Evolutionary conservation across 352 stramenopile genomes (phyloP).

Genomic region (Globisporangium radiosum): DNA sequence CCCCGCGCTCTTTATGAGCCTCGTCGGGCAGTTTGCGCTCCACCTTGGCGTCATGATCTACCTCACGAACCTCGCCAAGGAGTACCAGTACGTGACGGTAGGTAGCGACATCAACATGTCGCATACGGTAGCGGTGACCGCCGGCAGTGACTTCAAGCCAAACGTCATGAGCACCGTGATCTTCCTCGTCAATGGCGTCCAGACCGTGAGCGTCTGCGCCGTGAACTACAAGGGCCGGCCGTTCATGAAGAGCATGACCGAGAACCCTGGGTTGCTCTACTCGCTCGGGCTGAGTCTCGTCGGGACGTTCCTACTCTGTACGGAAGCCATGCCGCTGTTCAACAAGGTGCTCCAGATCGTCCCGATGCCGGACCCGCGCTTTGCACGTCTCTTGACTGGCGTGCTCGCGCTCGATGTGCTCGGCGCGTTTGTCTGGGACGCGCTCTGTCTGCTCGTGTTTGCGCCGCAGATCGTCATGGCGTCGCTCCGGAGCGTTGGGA

Average conservation of each 20-base stretch:
- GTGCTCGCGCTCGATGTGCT: slow-evolving; percentile 81
- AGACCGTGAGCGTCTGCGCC: slow-evolving; percentile 96
- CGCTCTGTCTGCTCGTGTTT: slow-evolving; percentile 80
- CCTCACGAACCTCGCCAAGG: slow-evolving; percentile 87
- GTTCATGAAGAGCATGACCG: slow-evolving; percentile 97
- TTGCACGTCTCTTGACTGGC: slow-evolving; percentile 73
- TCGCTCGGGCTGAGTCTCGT: slow-evolving; percentile 83
- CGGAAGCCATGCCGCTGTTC: slow-evolving; percentile 86
- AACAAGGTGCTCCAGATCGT: slow-evolving; percentile 92
- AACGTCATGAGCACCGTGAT: slow-evolving; percentile 98
- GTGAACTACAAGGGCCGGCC: slow-evolving; percentile 98
- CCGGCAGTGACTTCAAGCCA: slow-evolving; percentile 88
- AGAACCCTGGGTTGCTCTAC: slow-evolving; percentile 96
- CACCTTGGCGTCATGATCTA: slow-evolving; percentile 94
- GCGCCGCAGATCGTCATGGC: slow-evolving; percentile 84
- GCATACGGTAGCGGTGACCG: too few relatives aligned
- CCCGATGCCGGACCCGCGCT: slow-evolving; percentile 84
- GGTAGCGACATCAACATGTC: too few relatives aligned
- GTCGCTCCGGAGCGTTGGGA: slow-evolving; percentile 62
- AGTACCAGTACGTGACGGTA: slow-evolving; percentile 31
- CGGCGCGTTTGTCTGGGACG: slow-evolving; percentile 82
- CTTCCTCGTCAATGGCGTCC: slow-evolving; percentile 95
- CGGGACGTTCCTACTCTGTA: slow-evolving; percentile 90
- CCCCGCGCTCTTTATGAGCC: slow-evolving; percentile 89
- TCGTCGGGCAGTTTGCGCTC: slow-evolving; percentile 93